Base-by-base conservation (phyloP, 164 flowering plant species). In the Cinnamomum chago region DNA sequence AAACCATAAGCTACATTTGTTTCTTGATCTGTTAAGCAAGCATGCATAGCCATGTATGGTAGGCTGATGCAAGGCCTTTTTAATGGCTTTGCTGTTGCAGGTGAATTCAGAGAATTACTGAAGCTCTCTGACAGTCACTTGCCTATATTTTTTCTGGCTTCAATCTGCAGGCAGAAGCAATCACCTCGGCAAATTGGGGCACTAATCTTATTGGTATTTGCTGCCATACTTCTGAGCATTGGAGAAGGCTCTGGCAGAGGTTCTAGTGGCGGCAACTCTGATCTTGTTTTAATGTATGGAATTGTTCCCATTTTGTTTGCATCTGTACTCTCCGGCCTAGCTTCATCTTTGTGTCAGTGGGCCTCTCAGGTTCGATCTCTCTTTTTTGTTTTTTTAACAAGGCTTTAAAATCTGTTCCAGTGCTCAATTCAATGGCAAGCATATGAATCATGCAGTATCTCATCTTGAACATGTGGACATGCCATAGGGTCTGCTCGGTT, bases 301-400 rank as follows among this genome's bases (percentile, higher is more conserved):
- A 94, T 96, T 79, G 79, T 94, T 81, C 99, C 99, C 72, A 89
- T 96, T 76, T 81, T 96, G 84, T 90, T 92, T 76, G 99, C 99
- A n/a, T 96, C 99, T 81, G 88, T 96, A 20, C 94, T 94, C 70
- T 96, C 99, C 55, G 99, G 99, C 71, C 82, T 96, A 72, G 99
- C 99, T 72, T 96, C 99, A 62, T 77, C 98, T 62, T 83, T 96
- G 77, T 96, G 98, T 79, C 99, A 96, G 80, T 96, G 99, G 99
- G 98, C 99, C 65, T 88, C 97, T 80, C 99, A 96, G 95, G 99
- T 94, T 78, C 67, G 81, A 23, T 14, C 11, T 65, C 55, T 11
- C n/a, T 55, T 18, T 55, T 55, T 55, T 17, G 6, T 55, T 20
- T 14, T 55, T 20, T 55, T 17, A 55, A 20, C n/a, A 55, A 33